Percentiles rank a stretch among this genome's conserved stretches.
These are phyloP conservation scores for Lactarius tabidus DNA, from an alignment of 768 basidiomycete species.

Conservation along the genomic window DNA sequence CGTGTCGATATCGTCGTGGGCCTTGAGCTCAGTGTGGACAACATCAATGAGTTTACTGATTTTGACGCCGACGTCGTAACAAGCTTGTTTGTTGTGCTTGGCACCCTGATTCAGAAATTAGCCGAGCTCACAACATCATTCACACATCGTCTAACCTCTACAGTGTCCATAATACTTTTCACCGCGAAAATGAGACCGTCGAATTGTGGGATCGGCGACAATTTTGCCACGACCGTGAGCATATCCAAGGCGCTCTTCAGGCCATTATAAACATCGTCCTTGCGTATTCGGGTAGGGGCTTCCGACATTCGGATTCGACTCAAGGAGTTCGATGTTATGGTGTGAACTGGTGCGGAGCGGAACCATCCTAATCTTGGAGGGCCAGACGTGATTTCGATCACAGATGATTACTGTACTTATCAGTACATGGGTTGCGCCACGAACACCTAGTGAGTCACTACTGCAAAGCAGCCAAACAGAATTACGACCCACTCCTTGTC, in stretches of 20 bases:
- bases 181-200: slow-evolving; percentile 13
- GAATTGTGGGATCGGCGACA: slow-evolving; percentile 5
- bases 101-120: slow-evolving; percentile 7
- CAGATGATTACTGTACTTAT: too few species aligned
- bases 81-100: slow-evolving; percentile 24
- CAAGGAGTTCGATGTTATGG: neutral
- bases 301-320: slow-evolving; percentile 4
- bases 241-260: slow-evolving; percentile 10
- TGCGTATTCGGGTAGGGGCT: slow-evolving; percentile 3
- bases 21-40: slow-evolving; percentile 15
- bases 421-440: too few species aligned
- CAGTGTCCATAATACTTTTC: slow-evolving; percentile 13
- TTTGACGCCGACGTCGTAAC: slow-evolving; percentile 17
- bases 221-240: neutral
- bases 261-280: slow-evolving; percentile 11
- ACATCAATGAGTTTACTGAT: slow-evolving; percentile 14
- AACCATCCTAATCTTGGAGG: neutral
- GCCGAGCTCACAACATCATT: neutral
- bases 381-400: neutral
- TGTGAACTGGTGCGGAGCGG: neutral
- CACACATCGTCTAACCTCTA: slow-evolving; percentile 4
- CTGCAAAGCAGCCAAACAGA: too few species aligned
- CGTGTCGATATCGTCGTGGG: slow-evolving; percentile 1
- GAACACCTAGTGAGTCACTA: too few species aligned
- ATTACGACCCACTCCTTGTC: too few species aligned